Evolutionary conservation across 2,329 filamentous ascomycete species (phyloP).

Genomic region (Pseudocercospora macadamiae): DNA sequence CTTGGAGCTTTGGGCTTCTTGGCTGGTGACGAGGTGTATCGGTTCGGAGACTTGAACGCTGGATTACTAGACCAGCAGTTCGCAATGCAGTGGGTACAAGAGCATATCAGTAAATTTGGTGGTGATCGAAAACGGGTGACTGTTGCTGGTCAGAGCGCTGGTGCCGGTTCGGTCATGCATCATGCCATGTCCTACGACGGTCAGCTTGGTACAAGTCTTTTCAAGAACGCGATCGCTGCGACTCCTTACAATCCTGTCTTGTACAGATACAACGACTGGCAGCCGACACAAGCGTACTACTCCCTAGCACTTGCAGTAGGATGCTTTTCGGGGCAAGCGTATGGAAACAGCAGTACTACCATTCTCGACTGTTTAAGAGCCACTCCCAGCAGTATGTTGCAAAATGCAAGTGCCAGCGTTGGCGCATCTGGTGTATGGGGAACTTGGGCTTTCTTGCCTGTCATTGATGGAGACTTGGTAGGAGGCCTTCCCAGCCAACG

Average conservation of each 20-base stretch:
- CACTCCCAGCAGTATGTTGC: conserved; percentile 41
- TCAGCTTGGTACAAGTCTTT: conserved; percentile 28
- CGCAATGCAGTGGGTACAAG: conserved; percentile 56
- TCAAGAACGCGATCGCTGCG: conserved; percentile 41
- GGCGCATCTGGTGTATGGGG: conserved; percentile 41
- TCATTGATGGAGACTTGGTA: conserved; percentile 48
- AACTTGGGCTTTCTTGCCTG: conserved; percentile 47
- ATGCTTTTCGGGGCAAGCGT: conserved; percentile 36
- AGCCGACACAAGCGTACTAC: conserved; percentile 52
- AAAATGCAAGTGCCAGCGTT: conserved; percentile 42
- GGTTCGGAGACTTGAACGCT: conserved; percentile 44
- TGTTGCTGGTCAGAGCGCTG: conserved; percentile 44
- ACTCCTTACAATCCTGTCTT: conserved; percentile 46
- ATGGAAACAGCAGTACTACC: conserved; percentile 20
- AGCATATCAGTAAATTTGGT: conserved; percentile 37
- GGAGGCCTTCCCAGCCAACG: conserved; percentile 43
- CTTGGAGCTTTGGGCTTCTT: conserved; percentile 52
- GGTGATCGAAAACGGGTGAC: conserved; percentile 45
- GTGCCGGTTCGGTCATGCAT: conserved; percentile 43
- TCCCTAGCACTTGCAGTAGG: conserved; percentile 47
- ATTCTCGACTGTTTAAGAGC: conserved; percentile 48
- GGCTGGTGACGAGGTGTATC: conserved; percentile 41
- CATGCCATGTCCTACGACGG: conserved; percentile 35
- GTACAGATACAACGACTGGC: conserved; percentile 53
- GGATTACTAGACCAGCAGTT: conserved; percentile 53